Base-by-base conservation (phyloP, 441 rosid species). In the Erysimum cheiri region DNA sequence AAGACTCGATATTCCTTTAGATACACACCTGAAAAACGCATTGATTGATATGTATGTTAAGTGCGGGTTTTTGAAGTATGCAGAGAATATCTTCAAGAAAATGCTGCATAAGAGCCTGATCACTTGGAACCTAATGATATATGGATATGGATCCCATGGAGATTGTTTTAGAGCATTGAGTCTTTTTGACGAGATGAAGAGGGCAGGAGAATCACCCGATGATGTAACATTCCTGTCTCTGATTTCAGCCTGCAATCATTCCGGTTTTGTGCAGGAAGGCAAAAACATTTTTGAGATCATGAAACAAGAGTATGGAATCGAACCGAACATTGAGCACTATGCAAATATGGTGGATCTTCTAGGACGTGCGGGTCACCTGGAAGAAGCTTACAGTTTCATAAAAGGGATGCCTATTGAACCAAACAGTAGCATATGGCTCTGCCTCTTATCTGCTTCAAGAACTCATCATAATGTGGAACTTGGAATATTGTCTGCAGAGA, bases 41-140 rank as follows among this genome's bases (percentile, higher is more conserved):
- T 77, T 92, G 76, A 83, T 92, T 67, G 96, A 92, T 74, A 89
- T 89, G 96, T 92, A 92, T 56, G 57, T 82, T 17, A 92, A 92
- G 77, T 89, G 92, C 17, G 97, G 97, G 56, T 65, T 70, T 58
- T 48, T 78, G 31, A 83, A 77, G 67, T 88, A 87, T 71, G 87
- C 92, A 6, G 69, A 77, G 59, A 26, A 29, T 64, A 77, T 88
- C 60, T 88, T 92, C 75, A 65, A 61, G 57, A 78, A 69, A 69
- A 80, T 85, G 88, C 36, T 69, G 19, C 71, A 58, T 24, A 89
- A 78, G 71, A 85, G 83, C 72, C 60, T 88, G 66, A 82, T 92
- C 68, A 75, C 91, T 31, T 89, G 92, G 91, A 89, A 92, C 70
- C 76, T 84, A 10, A 88, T 92, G 91, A 89, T 92, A 60, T 67